Percentiles rank a stretch among this genome's conserved stretches.
These are phyloP conservation scores for Poterioochromonas sp. DNA, from an alignment of 352 stramenopile species.

Conservation along the genomic window DNA sequence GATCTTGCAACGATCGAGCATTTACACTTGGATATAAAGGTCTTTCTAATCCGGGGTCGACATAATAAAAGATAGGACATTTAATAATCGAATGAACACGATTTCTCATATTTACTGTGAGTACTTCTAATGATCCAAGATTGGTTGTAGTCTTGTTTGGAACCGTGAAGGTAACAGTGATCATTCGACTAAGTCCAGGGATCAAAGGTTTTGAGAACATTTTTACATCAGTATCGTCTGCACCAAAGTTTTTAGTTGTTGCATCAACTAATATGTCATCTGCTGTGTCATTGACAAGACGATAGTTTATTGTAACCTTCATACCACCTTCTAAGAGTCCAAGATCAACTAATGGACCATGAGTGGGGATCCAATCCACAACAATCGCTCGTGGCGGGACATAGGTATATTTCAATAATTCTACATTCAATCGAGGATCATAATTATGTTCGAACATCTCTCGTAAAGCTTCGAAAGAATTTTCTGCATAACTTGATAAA, in stretches of 20 bases:
- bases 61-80: too few species aligned
- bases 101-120: too few species aligned
- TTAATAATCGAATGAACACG: too few species aligned
- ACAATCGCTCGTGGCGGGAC: not conserved
- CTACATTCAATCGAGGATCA: not conserved
- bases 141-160: not conserved
- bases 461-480: not conserved
- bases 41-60: too few species aligned
- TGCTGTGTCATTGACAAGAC: not conserved
- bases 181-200: not conserved
- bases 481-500: too few species aligned
- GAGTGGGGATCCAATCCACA: not conserved
- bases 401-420: conserved; percentile 11
- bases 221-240: not conserved
- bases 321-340: not conserved
- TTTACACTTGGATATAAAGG: too few species aligned
- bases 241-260: not conserved
- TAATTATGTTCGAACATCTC: not conserved
- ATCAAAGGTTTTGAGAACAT: not conserved
- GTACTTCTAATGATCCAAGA: not conserved
- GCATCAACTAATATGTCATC: conserved; percentile 7
- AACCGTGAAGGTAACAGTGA: not conserved
- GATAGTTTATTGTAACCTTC: not conserved
- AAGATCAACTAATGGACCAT: conserved; percentile 1
- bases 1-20: too few species aligned